These are phyloP conservation scores for Paramecium caudatum DNA, from an alignment of 73 alveolate genomes.

Conservation along the genomic window DNA sequence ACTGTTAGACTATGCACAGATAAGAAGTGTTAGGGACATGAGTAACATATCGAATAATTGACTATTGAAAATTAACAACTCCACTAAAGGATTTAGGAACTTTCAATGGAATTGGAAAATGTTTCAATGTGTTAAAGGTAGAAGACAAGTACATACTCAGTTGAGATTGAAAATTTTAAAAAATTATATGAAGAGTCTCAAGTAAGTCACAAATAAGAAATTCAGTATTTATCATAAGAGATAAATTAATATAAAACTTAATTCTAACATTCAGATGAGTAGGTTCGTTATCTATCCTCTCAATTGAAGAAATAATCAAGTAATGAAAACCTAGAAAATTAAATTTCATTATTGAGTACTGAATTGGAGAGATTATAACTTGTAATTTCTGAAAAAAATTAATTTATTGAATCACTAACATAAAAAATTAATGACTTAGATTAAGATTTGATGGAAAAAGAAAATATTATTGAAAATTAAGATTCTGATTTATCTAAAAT, in stretches of 20 bases:
- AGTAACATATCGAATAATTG: slow-evolving; percentile 37
- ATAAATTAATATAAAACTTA: neutral
- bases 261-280: slow-evolving; percentile 39
- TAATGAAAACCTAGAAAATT: slow-evolving; percentile 47
- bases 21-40: slow-evolving; percentile 55
- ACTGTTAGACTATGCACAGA: slow-evolving; percentile 66
- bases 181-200: slow-evolving; percentile 37
- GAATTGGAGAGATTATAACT: slow-evolving; percentile 49
- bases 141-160: neutral
- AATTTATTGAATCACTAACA: neutral
- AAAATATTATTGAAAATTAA: neutral
- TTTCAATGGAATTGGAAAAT: neutral
- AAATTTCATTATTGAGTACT: slow-evolving; percentile 3
- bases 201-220: neutral
- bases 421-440: slow-evolving; percentile 5
- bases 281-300: neutral
- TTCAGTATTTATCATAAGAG: neutral
- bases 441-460: neutral
- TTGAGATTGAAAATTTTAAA: neutral
- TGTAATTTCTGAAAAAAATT: slow-evolving; percentile 5
- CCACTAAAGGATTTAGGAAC: slow-evolving; percentile 26
- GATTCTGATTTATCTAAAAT: neutral
- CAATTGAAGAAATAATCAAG: neutral
- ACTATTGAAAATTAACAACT: neutral
- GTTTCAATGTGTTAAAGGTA: neutral